Conservation (phyloP, 768 basidiomycete species). For the Dendrothele bispora region DNA sequence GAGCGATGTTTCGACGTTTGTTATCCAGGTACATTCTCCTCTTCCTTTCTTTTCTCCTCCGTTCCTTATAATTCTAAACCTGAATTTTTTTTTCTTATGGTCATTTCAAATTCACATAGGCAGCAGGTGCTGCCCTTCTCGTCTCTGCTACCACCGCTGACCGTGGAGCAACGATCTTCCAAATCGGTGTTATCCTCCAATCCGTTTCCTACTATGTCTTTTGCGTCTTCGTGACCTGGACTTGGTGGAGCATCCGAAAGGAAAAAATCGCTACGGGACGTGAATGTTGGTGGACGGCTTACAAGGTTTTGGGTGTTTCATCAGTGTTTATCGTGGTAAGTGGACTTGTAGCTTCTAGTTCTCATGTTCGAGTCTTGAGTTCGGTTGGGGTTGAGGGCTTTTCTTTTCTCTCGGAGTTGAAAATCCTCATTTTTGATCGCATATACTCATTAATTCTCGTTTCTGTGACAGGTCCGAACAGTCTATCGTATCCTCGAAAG, state of each 20-base stretch:
- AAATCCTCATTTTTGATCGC: neutral
- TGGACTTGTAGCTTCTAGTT: too few relatives aligned
- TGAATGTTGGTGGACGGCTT: slow-evolving; percentile 17
- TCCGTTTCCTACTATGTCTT: slow-evolving; percentile 22
- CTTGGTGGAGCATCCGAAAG: slow-evolving; percentile 14
- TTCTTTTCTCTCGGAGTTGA: neutral
- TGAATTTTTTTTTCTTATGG: too few relatives aligned
- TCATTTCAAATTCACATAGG: too few relatives aligned
- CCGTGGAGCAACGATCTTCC: slow-evolving; percentile 18
- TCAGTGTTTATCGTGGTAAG: slow-evolving; percentile 25
- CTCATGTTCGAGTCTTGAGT: too few relatives aligned
- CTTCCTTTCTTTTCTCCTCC: neutral
- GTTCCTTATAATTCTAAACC: neutral
- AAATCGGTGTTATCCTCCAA: slow-evolving; percentile 25
- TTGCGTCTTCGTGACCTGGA: slow-evolving; percentile 12
- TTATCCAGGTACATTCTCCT: slow-evolving; percentile 22
- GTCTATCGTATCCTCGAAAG: slow-evolving; percentile 27
- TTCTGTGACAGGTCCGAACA: slow-evolving; percentile 20
- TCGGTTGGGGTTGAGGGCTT: too few relatives aligned
- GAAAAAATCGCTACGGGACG: slow-evolving; percentile 2
- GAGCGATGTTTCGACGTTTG: slow-evolving; percentile 25
- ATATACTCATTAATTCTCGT: neutral
- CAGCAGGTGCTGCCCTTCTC: slow-evolving; percentile 21
- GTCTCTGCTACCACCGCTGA: neutral
- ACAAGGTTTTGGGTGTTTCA: slow-evolving; percentile 21